Percentiles rank a stretch among this genome's conserved stretches.
Evolutionary conservation across 345 rosid species (phyloP).

Genomic region (Arabidopsis arenosa): DNA sequence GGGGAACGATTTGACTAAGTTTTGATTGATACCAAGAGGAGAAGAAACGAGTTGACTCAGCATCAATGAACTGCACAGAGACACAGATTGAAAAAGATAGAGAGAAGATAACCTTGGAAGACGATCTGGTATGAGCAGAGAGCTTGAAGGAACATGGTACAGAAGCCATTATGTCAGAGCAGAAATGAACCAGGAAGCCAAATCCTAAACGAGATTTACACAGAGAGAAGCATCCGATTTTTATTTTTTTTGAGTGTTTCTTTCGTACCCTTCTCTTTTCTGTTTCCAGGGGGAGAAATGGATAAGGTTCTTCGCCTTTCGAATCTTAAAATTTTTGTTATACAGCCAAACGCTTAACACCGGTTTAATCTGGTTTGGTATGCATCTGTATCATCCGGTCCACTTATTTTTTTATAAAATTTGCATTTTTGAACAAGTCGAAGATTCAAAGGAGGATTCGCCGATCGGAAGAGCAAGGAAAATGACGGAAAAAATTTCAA

Average conservation of each 20-base stretch:
- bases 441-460: neutral
- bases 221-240: conserved; percentile 24
- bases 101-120: conserved; percentile 41
- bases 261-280: neutral
- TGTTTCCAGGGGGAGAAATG: conserved; percentile 19
- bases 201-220: conserved; percentile 3
- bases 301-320: conserved; percentile 33
- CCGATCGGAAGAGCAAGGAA: neutral
- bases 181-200: conserved; percentile 5
- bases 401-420: too few species aligned
- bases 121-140: conserved; percentile 35
- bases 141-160: conserved; percentile 41
- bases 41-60: conserved; percentile 6
- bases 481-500: neutral
- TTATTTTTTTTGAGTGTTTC: neutral
- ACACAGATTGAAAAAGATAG: neutral
- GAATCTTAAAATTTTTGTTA: neutral
- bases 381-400: too few species aligned
- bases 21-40: neutral
- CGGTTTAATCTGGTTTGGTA: neutral
- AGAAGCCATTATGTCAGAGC: conserved; percentile 41
- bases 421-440: neutral
- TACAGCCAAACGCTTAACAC: neutral
- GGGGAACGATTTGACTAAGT: neutral
- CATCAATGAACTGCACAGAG: neutral